These are phyloP conservation scores for Candida mattraensis DNA, from an alignment of 805 yeast species.

Conservation along the genomic window DNA sequence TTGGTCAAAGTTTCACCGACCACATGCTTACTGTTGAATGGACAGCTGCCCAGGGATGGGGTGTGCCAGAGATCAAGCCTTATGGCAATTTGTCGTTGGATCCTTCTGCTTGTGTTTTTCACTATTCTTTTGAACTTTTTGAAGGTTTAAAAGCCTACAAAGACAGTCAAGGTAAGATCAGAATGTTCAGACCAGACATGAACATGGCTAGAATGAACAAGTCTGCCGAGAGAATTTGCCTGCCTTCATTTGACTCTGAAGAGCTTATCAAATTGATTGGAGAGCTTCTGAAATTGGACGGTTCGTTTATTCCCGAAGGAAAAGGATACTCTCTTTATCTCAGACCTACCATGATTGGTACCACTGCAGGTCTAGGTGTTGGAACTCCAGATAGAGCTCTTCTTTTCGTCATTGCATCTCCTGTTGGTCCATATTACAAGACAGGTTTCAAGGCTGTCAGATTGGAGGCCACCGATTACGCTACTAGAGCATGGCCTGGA, in stretches of 20 bases:
- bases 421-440: slow-evolving; percentile 95
- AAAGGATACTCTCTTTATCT: slow-evolving; percentile 89
- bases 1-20: slow-evolving; percentile 77
- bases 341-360: slow-evolving; percentile 95
- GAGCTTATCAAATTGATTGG: slow-evolving; percentile 75
- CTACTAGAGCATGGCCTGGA: slow-evolving; percentile 99
- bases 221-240: slow-evolving; percentile 84
- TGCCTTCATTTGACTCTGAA: slow-evolving; percentile 82
- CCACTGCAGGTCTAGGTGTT: slow-evolving; percentile 86
- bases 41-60: slow-evolving; percentile 81
- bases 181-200: slow-evolving; percentile 88
- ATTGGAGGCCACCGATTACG: slow-evolving; percentile 92
- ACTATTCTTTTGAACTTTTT: slow-evolving; percentile 91
- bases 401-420: slow-evolving; percentile 85
- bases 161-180: slow-evolving; percentile 59
- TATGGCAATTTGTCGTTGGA: slow-evolving; percentile 75
- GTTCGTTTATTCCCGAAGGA: slow-evolving; percentile 77
- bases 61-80: slow-evolving; percentile 82
- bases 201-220: slow-evolving; percentile 90
- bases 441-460: slow-evolving; percentile 95
- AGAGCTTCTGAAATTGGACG: slow-evolving; percentile 72
- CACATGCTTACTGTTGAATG: slow-evolving; percentile 90
- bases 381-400: slow-evolving; percentile 78
- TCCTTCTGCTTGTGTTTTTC: slow-evolving; percentile 89
- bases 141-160: slow-evolving; percentile 95